Conservation (phyloP, 78 protist genomes). For the Guillardia theta region DNA sequence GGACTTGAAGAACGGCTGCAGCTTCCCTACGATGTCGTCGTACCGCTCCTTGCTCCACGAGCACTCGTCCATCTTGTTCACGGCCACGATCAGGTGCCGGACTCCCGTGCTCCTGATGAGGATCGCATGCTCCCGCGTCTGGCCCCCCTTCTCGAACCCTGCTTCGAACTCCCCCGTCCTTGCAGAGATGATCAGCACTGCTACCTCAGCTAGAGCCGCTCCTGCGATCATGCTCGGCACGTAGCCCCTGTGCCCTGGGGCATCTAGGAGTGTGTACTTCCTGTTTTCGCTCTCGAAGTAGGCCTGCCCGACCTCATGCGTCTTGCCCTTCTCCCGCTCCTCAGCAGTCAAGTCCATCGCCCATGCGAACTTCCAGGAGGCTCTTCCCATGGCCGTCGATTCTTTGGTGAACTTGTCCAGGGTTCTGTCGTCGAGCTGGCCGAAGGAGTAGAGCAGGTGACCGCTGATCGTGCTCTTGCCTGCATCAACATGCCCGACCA, state of each 20-base stretch:
- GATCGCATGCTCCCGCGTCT: conserved; percentile 90
- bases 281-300: conserved; percentile 64
- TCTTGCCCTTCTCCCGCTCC: conserved; percentile 51
- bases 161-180: conserved; percentile 87
- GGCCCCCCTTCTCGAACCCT: conserved; percentile 89
- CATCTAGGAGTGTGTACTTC: conserved; percentile 88
- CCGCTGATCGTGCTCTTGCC: conserved; percentile 31
- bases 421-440: conserved; percentile 32
- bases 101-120: conserved; percentile 84
- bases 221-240: conserved; percentile 94
- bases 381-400: conserved; percentile 59
- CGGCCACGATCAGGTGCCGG: conserved; percentile 80
- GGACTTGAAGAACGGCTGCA: too few relatives aligned
- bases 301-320: conserved; percentile 80
- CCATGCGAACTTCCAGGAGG: conserved; percentile 95
- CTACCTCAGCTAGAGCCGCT: conserved; percentile 77
- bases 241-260: conserved; percentile 98
- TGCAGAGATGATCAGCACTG: conserved; percentile 62
- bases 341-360: conserved; percentile 87
- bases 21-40: too few relatives aligned
- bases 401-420: conserved; percentile 83
- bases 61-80: conserved; percentile 91
- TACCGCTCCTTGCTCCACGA: too few relatives aligned
- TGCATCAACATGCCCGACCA: conserved; percentile 32
- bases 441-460: not conserved